Evolutionary conservation across 106 monocot species (phyloP).

Genomic region (Dendrobium huoshanense): DNA sequence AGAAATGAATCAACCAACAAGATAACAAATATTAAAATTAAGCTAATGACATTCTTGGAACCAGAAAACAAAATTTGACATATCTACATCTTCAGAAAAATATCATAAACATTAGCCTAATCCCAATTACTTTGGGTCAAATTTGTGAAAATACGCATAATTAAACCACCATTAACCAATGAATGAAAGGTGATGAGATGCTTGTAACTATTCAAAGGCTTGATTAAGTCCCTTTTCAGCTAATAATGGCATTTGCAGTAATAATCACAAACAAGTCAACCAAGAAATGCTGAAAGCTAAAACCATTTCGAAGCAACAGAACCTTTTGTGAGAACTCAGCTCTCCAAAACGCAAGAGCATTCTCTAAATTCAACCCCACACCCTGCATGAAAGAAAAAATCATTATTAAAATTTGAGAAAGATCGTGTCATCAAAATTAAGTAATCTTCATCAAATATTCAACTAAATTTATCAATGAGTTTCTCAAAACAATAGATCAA

Average conservation of each 20-base stretch:
- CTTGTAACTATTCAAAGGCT: not conserved
- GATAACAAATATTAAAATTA: not conserved
- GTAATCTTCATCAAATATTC: not conserved
- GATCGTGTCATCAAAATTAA: not conserved
- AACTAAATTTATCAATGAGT: not conserved
- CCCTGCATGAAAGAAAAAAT: slow-evolving; percentile 42
- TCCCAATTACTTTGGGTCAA: not conserved
- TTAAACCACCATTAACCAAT: not conserved
- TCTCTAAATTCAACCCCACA: slow-evolving; percentile 82
- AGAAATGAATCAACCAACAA: not conserved
- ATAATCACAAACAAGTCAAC: not conserved
- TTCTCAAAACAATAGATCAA: not conserved
- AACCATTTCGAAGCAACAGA: slow-evolving; percentile 1
- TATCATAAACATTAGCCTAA: not conserved
- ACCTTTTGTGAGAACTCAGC: slow-evolving; percentile 90
- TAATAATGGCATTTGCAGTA: not conserved
- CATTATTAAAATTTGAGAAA: slow-evolving; percentile 4
- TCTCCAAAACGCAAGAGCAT: slow-evolving; percentile 91
- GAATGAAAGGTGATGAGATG: not conserved
- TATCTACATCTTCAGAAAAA: not conserved
- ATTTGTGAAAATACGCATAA: not conserved
- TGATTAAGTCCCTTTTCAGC: not conserved
- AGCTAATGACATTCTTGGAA: not conserved
- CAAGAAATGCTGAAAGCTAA: not conserved
- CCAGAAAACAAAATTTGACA: not conserved